Conservation (phyloP, 2,329 filamentous ascomycete species). For the Chrysoporthe cubensis region DNA sequence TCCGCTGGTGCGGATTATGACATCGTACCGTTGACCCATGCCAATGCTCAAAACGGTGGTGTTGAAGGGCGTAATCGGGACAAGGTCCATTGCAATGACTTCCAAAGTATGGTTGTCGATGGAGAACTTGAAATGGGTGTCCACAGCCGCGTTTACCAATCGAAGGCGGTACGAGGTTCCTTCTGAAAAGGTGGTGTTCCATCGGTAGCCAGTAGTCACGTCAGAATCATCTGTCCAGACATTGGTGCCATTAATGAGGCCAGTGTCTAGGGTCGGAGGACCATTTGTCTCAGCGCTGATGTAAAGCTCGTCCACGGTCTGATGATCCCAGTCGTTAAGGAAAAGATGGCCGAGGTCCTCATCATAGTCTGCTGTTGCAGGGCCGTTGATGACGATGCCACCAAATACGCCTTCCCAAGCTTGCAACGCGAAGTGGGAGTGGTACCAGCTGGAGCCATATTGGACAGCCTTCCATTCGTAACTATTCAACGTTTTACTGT, state of each 20-base stretch:
- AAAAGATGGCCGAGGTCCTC: conserved; percentile 63
- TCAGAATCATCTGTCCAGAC: conserved; percentile 38
- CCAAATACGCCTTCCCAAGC: conserved; percentile 61
- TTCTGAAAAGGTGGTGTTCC: conserved; percentile 43
- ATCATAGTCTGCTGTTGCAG: conserved; percentile 62
- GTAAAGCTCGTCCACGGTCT: conserved; percentile 45
- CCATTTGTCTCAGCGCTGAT: conserved; percentile 34
- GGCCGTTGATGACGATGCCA: conserved; percentile 63
- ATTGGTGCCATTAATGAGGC: conserved; percentile 50
- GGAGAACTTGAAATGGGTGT: conserved; percentile 33
- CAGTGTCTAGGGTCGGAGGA: conserved; percentile 46
- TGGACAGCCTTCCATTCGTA: conserved; percentile 61
- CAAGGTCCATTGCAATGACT: conserved; percentile 53
- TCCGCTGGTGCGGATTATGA: conserved; percentile 46
- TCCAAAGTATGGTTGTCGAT: conserved; percentile 53
- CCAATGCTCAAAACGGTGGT: conserved; percentile 52
- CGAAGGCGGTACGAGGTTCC: conserved; percentile 45
- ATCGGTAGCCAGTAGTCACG: conserved; percentile 38
- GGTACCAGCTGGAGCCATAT: conserved; percentile 62
- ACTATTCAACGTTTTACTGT: too few species aligned
- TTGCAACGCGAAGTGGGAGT: conserved; percentile 59
- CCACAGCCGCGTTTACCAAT: conserved; percentile 22
- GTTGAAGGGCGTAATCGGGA: conserved; percentile 51
- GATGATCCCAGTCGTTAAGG: conserved; percentile 62
- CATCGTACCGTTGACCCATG: conserved; percentile 53